Conservation (phyloP, 495 filamentous ascomycete genomes). For the Neurospora discreta region DNA sequence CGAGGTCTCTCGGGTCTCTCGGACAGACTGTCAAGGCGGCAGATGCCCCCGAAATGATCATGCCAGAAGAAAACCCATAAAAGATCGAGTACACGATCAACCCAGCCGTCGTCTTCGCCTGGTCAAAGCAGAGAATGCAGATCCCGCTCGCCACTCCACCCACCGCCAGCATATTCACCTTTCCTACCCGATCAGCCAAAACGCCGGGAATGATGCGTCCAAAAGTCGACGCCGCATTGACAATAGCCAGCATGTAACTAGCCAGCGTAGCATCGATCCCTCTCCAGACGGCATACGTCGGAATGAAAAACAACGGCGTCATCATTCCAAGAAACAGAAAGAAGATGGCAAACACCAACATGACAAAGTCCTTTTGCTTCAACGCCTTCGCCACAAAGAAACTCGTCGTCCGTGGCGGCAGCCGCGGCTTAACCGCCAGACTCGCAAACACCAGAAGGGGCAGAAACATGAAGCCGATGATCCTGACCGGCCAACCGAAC, state of each 20-base stretch:
- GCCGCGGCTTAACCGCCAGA: conserved; percentile 29
- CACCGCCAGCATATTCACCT: conserved; percentile 34
- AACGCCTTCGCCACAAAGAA: conserved; percentile 36
- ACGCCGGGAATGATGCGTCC: conserved; percentile 47
- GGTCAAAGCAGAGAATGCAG: conserved; percentile 32
- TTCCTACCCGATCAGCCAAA: conserved; percentile 43
- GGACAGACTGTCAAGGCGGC: conserved; percentile 33
- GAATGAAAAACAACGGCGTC: conserved; percentile 46
- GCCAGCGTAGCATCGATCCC: conserved; percentile 40
- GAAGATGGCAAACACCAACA: conserved; percentile 31
- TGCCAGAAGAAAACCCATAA: conserved; percentile 31
- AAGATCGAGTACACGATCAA: conserved; percentile 29
- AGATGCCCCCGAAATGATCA: conserved; percentile 34
- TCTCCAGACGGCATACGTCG: conserved; percentile 36
- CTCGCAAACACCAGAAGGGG: conserved; percentile 35
- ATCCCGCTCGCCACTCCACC: conserved; percentile 26
- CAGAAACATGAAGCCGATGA: conserved; percentile 46
- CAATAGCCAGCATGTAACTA: conserved; percentile 40
- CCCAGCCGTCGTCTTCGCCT: conserved; percentile 21
- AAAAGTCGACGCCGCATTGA: conserved; percentile 44
- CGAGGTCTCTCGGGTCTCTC: conserved; percentile 32
- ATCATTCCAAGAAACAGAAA: conserved; percentile 42
- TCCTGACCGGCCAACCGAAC: conserved; percentile 51
- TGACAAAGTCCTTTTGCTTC: conserved; percentile 20
- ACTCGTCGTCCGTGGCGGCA: conserved; percentile 30